Evolutionary conservation across 1,139 yeast genomes (phyloP), one percentile per base, ranked within the genome.

Genomic region (Yamadazyma aaseri): DNA sequence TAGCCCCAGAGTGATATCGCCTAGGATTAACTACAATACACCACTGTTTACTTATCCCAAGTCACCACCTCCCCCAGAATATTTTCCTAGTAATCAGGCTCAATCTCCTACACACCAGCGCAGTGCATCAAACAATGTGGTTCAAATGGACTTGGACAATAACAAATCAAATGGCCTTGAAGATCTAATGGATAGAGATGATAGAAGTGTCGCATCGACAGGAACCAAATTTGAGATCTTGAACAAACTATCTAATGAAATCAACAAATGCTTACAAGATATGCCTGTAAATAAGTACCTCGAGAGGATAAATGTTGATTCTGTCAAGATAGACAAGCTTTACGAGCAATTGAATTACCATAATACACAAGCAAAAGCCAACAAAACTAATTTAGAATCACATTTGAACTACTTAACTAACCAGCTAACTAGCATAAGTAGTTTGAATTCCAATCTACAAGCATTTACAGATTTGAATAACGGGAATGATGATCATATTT

Each of bases 331-430:
- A 2, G 51, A 51, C 11, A 63, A 64, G 1, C 50, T 70, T 6
- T 50, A 54, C 35, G 41, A 53, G 1, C 74, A 68, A 39, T 49
- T 69, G 14, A 42, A 36, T 17, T 66, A 63, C 41, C 74, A 69
- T 39, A 50, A 56, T 37, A 57, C 51, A 11, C 71, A 65, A 42
- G 75, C 75, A 1, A 31, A 39, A 6, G 70, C 65, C 6, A 70
- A 70, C 45, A 51, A 60, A 12, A 50, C 46, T 5, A 59, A 58
- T 26, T 51, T 70, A 17, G 59, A 53, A 11, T 48, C 47, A 5
- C 73, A 68, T 40, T 45, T 58, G 8, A 40, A 51, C n/a, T 63
- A 69, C 39, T 55, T 71, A 34, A 45, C 50, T 8, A 52, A 51
- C 5, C 67, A 62, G 46, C 51, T 65, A 31, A 45, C 44, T 3